A percentile compares a stretch with the other conserved stretches of the same genome.
These are phyloP conservation scores for Leishmania guyanensis DNA, from an alignment of 208 protist species.

Conservation along the genomic window DNA sequence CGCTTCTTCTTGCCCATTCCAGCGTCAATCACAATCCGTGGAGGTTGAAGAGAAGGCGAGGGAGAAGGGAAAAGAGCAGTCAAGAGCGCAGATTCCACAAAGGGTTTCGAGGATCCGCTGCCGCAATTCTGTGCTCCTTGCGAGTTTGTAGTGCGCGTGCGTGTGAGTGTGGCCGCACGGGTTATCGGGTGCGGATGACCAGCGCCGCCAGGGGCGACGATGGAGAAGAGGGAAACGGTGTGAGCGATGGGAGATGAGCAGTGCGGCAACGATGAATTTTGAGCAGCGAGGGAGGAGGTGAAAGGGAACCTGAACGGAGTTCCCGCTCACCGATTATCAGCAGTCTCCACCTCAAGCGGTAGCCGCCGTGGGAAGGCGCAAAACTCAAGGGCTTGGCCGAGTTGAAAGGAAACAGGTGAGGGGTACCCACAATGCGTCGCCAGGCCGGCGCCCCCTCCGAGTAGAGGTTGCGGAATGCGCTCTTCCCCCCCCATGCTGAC, in stretches of 20 bases:
- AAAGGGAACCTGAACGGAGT: neutral
- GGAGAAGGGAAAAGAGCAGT: neutral
- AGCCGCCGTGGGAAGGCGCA: neutral
- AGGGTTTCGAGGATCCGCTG: neutral
- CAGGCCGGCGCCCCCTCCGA: neutral
- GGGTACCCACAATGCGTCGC: neutral
- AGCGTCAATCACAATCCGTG: neutral
- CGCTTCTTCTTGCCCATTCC: slow-evolving; percentile 51
- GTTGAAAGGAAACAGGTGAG: neutral
- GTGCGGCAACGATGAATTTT: neutral
- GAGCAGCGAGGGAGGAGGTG: neutral
- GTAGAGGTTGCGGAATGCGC: neutral
- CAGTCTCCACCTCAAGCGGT: neutral
- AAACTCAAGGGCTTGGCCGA: neutral
- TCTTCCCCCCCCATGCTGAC: neutral
- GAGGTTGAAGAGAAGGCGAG: neutral
- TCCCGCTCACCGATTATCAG: neutral
- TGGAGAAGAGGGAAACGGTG: neutral
- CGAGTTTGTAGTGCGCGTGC: neutral
- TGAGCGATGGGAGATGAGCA: neutral
- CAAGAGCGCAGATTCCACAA: neutral
- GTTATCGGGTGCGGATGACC: neutral
- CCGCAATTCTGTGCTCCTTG: neutral
- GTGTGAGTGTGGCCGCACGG: neutral
- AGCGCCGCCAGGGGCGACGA: neutral